A percentile compares a stretch with the other conserved stretches of the same genome.
These are phyloP conservation scores for Solanum medicagineum DNA, from an alignment of 257 asterid genomes.

Conservation along the genomic window DNA sequence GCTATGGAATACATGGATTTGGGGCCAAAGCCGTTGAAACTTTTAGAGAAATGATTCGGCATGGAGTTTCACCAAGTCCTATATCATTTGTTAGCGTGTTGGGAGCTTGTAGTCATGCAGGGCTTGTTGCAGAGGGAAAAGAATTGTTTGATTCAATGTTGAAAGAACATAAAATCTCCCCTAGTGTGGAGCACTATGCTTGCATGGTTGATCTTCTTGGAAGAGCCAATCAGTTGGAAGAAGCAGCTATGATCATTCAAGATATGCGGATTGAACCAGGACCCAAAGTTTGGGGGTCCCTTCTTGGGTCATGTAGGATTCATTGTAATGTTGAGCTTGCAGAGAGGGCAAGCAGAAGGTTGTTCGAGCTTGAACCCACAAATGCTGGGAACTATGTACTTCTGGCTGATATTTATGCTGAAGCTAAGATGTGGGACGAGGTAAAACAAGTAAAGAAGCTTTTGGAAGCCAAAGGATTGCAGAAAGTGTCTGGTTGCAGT, in stretches of 20 bases:
- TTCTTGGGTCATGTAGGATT: constrained; percentile 80
- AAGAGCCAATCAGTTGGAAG: constrained; percentile 66
- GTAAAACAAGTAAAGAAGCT: constrained; percentile 60
- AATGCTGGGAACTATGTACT: constrained; percentile 92
- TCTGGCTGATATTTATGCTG: constrained; percentile 71
- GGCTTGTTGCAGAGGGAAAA: constrained; percentile 70
- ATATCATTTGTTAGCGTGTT: constrained; percentile 65
- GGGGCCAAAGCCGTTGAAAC: constrained; percentile 50
- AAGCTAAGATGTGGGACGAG: constrained; percentile 79
- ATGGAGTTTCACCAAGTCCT: constrained; percentile 56
- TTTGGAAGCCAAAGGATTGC: constrained; percentile 57
- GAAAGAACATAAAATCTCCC: constrained; percentile 31
- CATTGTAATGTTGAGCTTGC: constrained; percentile 73
- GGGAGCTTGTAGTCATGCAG: constrained; percentile 94
- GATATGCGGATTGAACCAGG: constrained; percentile 76
- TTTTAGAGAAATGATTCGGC: constrained; percentile 50
- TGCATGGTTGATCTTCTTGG: constrained; percentile 91
- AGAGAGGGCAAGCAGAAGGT: constrained; percentile 54
- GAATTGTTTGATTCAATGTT: constrained; percentile 50
- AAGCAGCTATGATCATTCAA: constrained; percentile 59
- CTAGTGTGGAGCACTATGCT: constrained; percentile 78
- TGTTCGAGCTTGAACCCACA: constrained; percentile 75
- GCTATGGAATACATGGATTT: constrained; percentile 64
- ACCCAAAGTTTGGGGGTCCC: constrained; percentile 78
- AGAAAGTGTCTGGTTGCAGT: constrained; percentile 75